Evolutionary conservation across 2,329 filamentous ascomycete genomes (phyloP), one percentile per base, ranked within the genome.

Genomic region (Fusarium sororula): DNA sequence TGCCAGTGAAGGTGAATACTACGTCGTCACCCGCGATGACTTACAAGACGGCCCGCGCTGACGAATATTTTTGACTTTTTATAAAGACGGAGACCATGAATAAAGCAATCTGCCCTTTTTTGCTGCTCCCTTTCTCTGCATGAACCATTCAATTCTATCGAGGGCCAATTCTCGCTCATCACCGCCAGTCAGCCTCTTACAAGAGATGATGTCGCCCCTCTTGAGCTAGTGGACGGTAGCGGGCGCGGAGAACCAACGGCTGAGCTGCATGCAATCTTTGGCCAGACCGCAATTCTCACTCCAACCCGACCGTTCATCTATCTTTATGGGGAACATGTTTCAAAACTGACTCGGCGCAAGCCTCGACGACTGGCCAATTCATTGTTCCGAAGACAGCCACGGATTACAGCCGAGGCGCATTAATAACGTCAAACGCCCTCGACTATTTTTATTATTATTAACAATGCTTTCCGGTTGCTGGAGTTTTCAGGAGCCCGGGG

Each of bases 1-100:
- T 75, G 87, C 86, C 81, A 90, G 88, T 84, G 89, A 90, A 89
- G 88, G 88, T 90, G 87, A 90, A 86, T 87, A 87, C 81, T 81
- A 83, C 77, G 80, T 83, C 77, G 80, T 80, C 72, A 77, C 79
- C 70, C 76, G 68, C 67, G 78, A 77, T 66, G 77, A 81, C 68
- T 75, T 79, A 72, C 72, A 74, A 75, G 79, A 81, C 74, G 57
- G 47, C 63, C 72, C 76, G 56, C 75, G 79, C 80, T 81, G 79
- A 82, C 79, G 73, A 72, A 70, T 51, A 28, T 69, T 63, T 64
- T 77, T 63, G 68, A 73, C 68, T 75, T 71, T 54, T 75, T 41
- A 67, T 60, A 72, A 76, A 84, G 83, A 84, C 75, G 83, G 83
- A 73, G 82, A 84, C 70, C 75, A 75, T 75, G 81, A 83, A 68